Base-by-base conservation (phyloP, 371 early-diverging fungal species). In the Mucor saturninus region DNA sequence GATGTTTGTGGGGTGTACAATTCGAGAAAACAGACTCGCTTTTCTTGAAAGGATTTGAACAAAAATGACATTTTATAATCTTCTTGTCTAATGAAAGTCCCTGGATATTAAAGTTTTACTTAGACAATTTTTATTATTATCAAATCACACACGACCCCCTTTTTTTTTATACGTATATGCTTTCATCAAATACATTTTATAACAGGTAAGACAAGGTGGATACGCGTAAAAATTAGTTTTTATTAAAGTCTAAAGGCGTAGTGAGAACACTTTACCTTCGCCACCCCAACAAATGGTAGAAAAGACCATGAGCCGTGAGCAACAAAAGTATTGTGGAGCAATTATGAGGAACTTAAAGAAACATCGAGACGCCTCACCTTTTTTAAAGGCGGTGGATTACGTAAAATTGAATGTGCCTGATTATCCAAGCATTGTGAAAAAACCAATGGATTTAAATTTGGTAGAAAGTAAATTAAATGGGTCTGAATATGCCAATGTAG, bases 371-470 rank as follows among this genome's bases (percentile, higher is more conserved):
- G 88, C 93, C 5, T 74, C 81, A 28, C 93, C 94, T 0, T 98
- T 99, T 68, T 72, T 94, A 13, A 77, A 86, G 42, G 99, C 99
- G 3, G 99, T 99, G 0, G 98, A 99, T 75, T 93, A 95, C 35
- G 83, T 96, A 46, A 87, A 86, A 48, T 83, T 98, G 15, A 89
- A 89, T 43, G 89, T 99, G 15, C 99, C 98, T 2, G 96, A 95
- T 65, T 99, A 99, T 76, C 91, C 90, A 29, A 84, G 86, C 2
- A 86, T 94, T 63, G 87, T 99, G 74, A 96, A 93, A 69, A 66
- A 84, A 15, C 99, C 99, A 0, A 99, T 99, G 98, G 99, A 99
- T 71, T 76, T 99, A 4, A 87, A 89, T 5, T 97, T 99, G 0
- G 91, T 98, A 14, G 93, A 93, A 61, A 76, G 80, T 39, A 96